Base-by-base conservation (phyloP, 352 stramenopile species). In the Peronosclerospora sorghi region DNA sequence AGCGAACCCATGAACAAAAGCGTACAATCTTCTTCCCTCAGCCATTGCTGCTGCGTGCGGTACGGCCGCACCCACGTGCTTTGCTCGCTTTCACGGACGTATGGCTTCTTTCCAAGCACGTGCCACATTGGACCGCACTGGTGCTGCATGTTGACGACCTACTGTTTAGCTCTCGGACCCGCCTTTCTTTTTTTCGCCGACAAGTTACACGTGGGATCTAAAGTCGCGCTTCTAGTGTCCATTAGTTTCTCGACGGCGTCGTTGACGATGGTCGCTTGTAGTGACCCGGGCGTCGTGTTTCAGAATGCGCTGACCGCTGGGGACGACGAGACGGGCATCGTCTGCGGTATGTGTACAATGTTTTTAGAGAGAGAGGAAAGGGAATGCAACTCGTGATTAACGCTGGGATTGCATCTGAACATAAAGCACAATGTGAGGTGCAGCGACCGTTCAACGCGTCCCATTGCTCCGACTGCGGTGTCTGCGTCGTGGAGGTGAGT, bases 241-340 rank as follows among this genome's bases (percentile, higher is more conserved):
- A 71, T 79, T 23, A 62, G 68, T 15, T 12, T 80, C 28, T 82
- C 78, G 18, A 83, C 74, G 14, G 46, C 59, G n/a, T 65, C 71
- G 23, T 87, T 88, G 56, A 79, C 73, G 4, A 68, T 88, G 57
- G 72, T 85, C 20, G 78, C 78, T 30, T 86, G 68, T 52, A 86
- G 75, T 30, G 75, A 90, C 46, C 78, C 78, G 0, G 77, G 77
- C 24, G 54, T 90, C 1, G 53, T 90, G 13, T 85, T 69, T 24
- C 54, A 86, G 28, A 59, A 66, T 34, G 54, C 61, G 19, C 56
- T 62, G 14, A 32, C 59, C 23, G 47, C 42, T 1, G 37, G 53
- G 15, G 56, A 76, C 18, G 48, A 58, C 15, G 66, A 77, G 32
- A 53, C 42, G 8, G 68, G 72, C 24, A 67, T 89, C 44, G 73